Conservation (phyloP, 1,284 basidiomycete genomes). For the Microbotryum lychnidis-dioicae region DNA sequence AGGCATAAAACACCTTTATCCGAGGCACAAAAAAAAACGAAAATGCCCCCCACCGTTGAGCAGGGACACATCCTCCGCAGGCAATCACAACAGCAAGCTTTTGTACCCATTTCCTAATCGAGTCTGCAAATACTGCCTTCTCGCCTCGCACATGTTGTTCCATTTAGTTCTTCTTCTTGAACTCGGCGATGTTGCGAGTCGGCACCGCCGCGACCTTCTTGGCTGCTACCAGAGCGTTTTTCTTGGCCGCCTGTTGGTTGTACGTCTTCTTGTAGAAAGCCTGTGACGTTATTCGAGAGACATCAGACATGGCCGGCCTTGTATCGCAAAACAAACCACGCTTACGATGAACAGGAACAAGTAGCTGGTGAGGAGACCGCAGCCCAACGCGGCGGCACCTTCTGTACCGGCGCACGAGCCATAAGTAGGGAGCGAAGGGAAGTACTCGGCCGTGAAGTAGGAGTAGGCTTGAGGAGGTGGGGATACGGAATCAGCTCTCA, state of each 20-base stretch:
- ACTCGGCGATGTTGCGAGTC: conserved; percentile 11
- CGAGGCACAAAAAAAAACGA: too few relatives aligned
- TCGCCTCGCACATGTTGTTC: too few relatives aligned
- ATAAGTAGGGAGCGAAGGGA: conserved; percentile 50
- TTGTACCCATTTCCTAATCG: too few relatives aligned
- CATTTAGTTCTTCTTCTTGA: conserved; percentile 25
- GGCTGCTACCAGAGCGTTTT: conserved; percentile 2
- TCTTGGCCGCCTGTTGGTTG: conserved; percentile 31
- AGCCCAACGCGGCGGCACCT: conserved; percentile 79
- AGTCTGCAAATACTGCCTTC: too few relatives aligned
- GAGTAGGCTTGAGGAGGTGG: conserved; percentile 57
- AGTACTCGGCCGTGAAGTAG: conserved; percentile 57
- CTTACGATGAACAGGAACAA: conserved; percentile 70
- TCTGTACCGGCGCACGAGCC: conserved; percentile 84
- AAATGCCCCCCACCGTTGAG: too few relatives aligned
- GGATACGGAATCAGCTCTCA: neutral
- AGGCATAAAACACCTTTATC: neutral
- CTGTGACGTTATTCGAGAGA: neutral
- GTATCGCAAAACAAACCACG: neutral
- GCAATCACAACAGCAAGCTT: too few relatives aligned
- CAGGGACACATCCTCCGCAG: too few relatives aligned
- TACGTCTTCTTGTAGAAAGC: conserved; percentile 42
- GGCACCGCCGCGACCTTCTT: neutral
- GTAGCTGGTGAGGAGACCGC: conserved; percentile 77
- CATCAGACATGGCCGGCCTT: neutral